Evolutionary conservation across 176 grass and related monocot species (phyloP), one percentile per base, ranked within the genome.

Genomic region (Otatea glauca): DNA sequence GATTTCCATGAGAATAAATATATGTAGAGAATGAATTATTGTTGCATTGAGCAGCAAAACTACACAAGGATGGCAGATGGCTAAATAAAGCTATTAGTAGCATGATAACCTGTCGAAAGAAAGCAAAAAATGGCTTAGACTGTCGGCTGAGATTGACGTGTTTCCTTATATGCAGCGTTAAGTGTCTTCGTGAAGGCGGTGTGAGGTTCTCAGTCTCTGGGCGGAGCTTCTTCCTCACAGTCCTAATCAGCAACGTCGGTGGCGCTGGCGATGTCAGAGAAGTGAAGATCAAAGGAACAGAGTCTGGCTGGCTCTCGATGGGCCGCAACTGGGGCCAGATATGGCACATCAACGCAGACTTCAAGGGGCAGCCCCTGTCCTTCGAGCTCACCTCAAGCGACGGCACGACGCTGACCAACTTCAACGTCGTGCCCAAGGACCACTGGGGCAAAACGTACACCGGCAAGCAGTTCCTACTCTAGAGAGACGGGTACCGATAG

Each of bases 401-500:
- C 12, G 81, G 91, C 76, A 94, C 87, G 44, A 92, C 78, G 0
- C 90, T 99, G 63, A 94, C 96, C 62, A 83, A 75, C 32, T 99
- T 88, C 34, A 99, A 84, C 4, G 93, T 92, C 1, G 91, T 89
- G 7, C 96, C 91, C 5, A 99, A 99, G 78, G 93, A 92, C 25
- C 96, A 73, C 0, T 99, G 86, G 27, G 86, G 96, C 50, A 93
- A 94, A 85, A 99, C 91, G 2, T 99, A 96, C 38, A 85, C 81
- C 0, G 96, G 96, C 53, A 99, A 99, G 78, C 96, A 99, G 42
- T 99, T 99, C 81, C 77, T 92, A n/a, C 94, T 94, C 70, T 99
- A 92, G 81, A 83, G 65, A 75, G 32, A 88, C 27, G 16, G 15
- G 66, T 78, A 27, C 21, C 63, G 72, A 44, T 55, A 74, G 59